Percentiles rank a stretch among this genome's conserved stretches.
phyloP scores from a whole-genome alignment of 2,329 filamentous ascomycete genomes.

The Aspergillus proliferans region DNA sequence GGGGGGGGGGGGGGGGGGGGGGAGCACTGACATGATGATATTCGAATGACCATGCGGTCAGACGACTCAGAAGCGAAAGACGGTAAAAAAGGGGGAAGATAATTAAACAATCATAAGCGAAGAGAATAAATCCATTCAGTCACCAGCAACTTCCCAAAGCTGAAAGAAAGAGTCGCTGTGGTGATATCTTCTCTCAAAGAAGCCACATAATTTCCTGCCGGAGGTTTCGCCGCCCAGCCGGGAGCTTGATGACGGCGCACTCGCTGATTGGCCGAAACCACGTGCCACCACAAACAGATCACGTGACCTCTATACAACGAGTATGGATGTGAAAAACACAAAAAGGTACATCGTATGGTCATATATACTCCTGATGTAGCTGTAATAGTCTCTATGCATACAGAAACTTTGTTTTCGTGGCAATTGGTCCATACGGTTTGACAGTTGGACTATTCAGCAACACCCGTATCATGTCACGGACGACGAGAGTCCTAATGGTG shows the following conservation, averaged over 20 bases:
- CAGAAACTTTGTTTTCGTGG: too few relatives aligned
- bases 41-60: conserved; percentile 27
- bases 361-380: too few relatives aligned
- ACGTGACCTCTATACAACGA: not conserved
- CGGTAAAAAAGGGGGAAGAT: conserved; percentile 2
- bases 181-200: conserved; percentile 10
- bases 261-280: not conserved
- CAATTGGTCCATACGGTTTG: too few relatives aligned
- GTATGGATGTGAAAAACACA: not conserved
- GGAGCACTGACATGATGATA: conserved; percentile 26
- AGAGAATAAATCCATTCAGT: conserved; percentile 3
- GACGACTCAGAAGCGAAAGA: conserved; percentile 11
- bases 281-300: not conserved
- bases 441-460: too few relatives aligned
- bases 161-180: conserved; percentile 2
- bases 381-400: too few relatives aligned
- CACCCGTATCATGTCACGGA: too few relatives aligned
- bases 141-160: not conserved
- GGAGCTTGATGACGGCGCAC: not conserved
- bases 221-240: conserved; percentile 15
- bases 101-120: conserved; percentile 22
- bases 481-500: not conserved
- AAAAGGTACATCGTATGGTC: not conserved
- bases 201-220: conserved; percentile 21
- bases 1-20: too few relatives aligned